Base-by-base conservation (phyloP, 352 stramenopile genomes). In the Phytopythium helicoides region DNA sequence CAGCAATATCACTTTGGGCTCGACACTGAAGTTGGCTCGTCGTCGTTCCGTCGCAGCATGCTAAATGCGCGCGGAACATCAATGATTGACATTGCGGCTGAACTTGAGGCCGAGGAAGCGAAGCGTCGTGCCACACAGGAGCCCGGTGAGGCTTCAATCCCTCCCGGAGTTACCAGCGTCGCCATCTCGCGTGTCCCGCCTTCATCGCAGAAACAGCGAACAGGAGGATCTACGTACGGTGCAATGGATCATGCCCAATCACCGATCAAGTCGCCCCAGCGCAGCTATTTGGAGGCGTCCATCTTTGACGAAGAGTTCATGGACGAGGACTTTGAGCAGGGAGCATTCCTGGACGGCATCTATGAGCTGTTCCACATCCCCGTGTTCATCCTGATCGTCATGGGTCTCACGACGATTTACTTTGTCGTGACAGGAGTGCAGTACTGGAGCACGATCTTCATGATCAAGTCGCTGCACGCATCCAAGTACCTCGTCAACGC, bases 401-500 rank as follows among this genome's bases (percentile, higher is more conserved):
- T 80, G 16, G 83, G 81, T 0, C 66, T 94, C 42, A 88, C 79
- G 39, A 84, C 81, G 14, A 79, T 94, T 18, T 94, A 92, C 71
- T 94, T 94, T 49, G 83, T 94, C 36, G 83, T 94, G 52, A 92
- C 83, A 34, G 81, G 81, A 36, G 81, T 94, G 47, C 83, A 94
- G 59, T 94, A 90, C 66, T 94, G 83, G 83, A 89, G 75, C 58
- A 94, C 83, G 3, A 91, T 92, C 60, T 94, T 89, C 58, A 90
- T 92, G 75, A 87, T 89, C 67, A 89, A 91, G 71, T 90, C 81
- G 39, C 73, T 93, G 26, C 71, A 93, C 46, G 76, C 65, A 26
- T 88, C 76, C 59, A 90, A 91, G 65, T 89, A 91, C 56, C 64
- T 93, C 2, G 81, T 94, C 16, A 94, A 94, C 54, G 79, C 54